Percentiles rank a stretch among this genome's conserved stretches.
Evolutionary conservation across 176 grass and related monocot species (phyloP).

Genomic region (barley (Hordeum vulgare)): MorexV3_pseudomolecules_assembly NC_058523.1:92344715-92345214

Average conservation of each 20-base stretch:
- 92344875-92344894: not conserved
- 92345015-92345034: not conserved
- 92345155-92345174: not conserved
- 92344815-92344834: not conserved
- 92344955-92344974: not conserved
- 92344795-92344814: not conserved
- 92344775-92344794: not conserved
- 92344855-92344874: not conserved
- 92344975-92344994: not conserved
- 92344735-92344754: constrained; percentile 4
- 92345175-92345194: not conserved
- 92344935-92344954: not conserved
- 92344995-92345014: not conserved
- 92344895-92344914: not conserved
- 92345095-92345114: not conserved
- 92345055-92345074: not conserved
- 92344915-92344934: not conserved
- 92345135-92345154: not conserved
- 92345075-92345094: not conserved
- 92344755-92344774: not conserved
- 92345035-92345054: not conserved
- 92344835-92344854: not conserved
- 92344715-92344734: not conserved
- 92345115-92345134: not conserved
- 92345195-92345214: not conserved